Percentiles rank a stretch among this genome's conserved stretches.
Conservation (phyloP, 306 rosid species). For the Prunus kanzakura region DNA sequence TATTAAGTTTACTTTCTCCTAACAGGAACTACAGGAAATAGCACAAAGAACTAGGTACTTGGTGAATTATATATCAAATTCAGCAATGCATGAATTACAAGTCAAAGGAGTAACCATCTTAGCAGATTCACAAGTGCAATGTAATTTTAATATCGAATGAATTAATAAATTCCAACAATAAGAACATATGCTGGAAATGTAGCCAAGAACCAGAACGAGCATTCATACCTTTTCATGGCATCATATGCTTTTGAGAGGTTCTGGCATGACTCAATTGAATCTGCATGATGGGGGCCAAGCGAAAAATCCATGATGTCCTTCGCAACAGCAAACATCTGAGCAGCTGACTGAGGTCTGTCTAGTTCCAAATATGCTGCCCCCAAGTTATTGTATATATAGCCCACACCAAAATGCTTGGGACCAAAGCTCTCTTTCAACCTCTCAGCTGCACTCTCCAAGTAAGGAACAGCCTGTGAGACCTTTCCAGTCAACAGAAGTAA, state of each 20-base stretch:
- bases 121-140: neutral
- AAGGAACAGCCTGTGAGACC: conserved; percentile 84
- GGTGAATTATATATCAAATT: neutral
- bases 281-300: conserved; percentile 88
- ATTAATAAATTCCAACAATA: conserved; percentile 14
- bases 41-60: neutral
- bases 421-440: conserved; percentile 88
- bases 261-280: conserved; percentile 86
- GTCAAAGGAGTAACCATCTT: neutral
- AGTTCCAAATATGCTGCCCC: conserved; percentile 95
- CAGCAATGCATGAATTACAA: too few relatives aligned
- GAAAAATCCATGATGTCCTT: conserved; percentile 93
- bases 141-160: conserved; percentile 7
- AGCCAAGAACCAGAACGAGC: conserved; percentile 21
- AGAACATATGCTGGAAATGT: neutral
- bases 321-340: conserved; percentile 89
- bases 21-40: neutral
- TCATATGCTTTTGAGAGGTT: conserved; percentile 91
- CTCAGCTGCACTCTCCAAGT: conserved; percentile 87
- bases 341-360: conserved; percentile 92
- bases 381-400: conserved; percentile 87
- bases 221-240: conserved; percentile 65
- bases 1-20: neutral
- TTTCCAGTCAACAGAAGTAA: conserved; percentile 77
- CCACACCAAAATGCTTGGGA: conserved; percentile 92